Base-by-base conservation (phyloP, 768 basidiomycete species). In the Russula foetens region DNA sequence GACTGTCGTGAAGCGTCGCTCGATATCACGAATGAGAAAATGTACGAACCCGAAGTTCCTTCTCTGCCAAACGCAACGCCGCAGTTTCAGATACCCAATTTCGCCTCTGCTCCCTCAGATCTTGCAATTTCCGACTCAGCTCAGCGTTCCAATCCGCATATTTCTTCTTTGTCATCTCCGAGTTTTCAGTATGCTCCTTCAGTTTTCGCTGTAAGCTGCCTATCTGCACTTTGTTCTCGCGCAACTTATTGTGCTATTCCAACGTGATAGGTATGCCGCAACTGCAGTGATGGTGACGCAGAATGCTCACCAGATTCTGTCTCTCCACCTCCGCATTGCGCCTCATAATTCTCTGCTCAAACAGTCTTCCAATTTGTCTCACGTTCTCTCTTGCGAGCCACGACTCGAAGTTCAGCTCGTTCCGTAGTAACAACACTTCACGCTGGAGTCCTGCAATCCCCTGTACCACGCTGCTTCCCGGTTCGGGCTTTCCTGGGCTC, bases 111-210 rank as follows among this genome's bases (percentile, higher is more conserved):
- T 90, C 88, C 50, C 90, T 79, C 51, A 90, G 77, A 51, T 84
- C 83, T 56, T 79, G 81, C 58, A 92, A 74, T 69, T 88, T 89
- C 59, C 85, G 84, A 68, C 89, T 85, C n/a, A 94, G 72, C 60
- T 91, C 84, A 4, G 76, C 79, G 65, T 91, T 91, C 88, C 90
- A 95, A 59, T 92, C 89, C 3, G 83, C 81, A 68, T 90, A 91
- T 66, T 88, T 87, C 62, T 84, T 81, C 69, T 90, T 90, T 3
- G 85, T 82, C 15, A 80, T 81, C 2, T 83, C 79, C 0, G 90
- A 85, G 65, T 90, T 86, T 38, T 80, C 78, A 61, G 85, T 88
- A 63, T 92, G 84, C 47, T 86, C 84, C 48, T 79, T 83, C 33
- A 94, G 76, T 62, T 91, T 85, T 38, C 74, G 77, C 63, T 90